phyloP scores from a whole-genome alignment of 2,329 filamentous ascomycete species.

The Pseudogymnoascus verrucosus region DNA sequence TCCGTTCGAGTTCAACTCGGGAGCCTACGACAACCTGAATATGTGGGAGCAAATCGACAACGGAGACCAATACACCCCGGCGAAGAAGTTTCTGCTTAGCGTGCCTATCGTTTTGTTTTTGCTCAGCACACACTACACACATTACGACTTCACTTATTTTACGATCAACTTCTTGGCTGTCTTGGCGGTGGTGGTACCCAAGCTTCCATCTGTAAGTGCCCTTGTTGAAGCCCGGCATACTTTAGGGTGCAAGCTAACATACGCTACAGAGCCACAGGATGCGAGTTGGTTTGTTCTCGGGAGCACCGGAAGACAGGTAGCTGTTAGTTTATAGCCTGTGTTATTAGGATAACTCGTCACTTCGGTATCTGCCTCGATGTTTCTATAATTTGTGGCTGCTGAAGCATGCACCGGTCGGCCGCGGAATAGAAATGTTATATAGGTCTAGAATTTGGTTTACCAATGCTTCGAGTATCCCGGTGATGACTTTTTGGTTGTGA shows the following conservation, averaged over 20 bases:
- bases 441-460: slow-evolving; percentile 7
- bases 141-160: slow-evolving; percentile 96
- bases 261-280: slow-evolving; percentile 62
- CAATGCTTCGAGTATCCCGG: background rate
- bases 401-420: background rate
- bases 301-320: slow-evolving; percentile 52
- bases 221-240: background rate
- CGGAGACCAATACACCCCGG: slow-evolving; percentile 94
- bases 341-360: slow-evolving; percentile 4
- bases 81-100: slow-evolving; percentile 94
- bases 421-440: slow-evolving; percentile 7
- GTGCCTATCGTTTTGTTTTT: slow-evolving; percentile 93
- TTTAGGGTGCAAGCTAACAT: slow-evolving; percentile 17
- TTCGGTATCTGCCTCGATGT: background rate
- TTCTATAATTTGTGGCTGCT: background rate
- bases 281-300: slow-evolving; percentile 67
- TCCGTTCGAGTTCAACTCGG: slow-evolving; percentile 97
- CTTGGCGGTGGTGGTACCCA: slow-evolving; percentile 88
- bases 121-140: slow-evolving; percentile 96
- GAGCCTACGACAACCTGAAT: slow-evolving; percentile 97
- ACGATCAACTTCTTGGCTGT: slow-evolving; percentile 94
- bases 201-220: slow-evolving; percentile 76
- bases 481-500: background rate
- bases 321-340: slow-evolving; percentile 6
- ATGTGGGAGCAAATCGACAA: slow-evolving; percentile 99